phyloP scores from a whole-genome alignment of 208 protist species.

The Balamuthia mandrillaris region DNA sequence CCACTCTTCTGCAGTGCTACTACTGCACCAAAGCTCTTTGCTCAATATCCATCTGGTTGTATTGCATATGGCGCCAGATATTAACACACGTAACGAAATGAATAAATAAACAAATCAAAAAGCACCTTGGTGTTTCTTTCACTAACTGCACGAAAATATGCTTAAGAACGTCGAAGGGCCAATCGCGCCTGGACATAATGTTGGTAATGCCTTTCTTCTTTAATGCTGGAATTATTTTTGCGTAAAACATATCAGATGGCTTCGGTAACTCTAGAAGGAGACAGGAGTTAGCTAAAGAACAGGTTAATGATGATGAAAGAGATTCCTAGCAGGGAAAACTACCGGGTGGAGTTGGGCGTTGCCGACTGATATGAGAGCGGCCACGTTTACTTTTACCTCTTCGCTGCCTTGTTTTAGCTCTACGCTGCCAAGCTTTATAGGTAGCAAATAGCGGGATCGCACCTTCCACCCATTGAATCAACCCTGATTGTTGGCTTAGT shows the following conservation, averaged over 20 bases:
- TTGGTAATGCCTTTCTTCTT: conserved; percentile 36
- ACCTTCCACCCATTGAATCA: conserved; percentile 71
- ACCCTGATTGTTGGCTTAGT: conserved; percentile 46
- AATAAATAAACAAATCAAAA: too few species aligned
- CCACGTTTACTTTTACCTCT: not conserved
- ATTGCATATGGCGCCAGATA: too few species aligned
- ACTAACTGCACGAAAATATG: conserved; percentile 32
- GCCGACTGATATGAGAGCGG: not conserved
- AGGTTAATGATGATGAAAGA: not conserved
- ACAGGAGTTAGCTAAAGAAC: not conserved
- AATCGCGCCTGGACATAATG: conserved; percentile 40
- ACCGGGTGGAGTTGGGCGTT: not conserved
- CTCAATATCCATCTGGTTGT: not conserved
- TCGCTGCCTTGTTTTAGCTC: not conserved
- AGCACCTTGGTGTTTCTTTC: conserved; percentile 50
- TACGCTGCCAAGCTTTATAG: conserved; percentile 51
- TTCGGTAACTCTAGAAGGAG: not conserved
- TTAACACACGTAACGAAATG: too few species aligned
- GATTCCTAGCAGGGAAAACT: not conserved
- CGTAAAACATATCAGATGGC: conserved; percentile 53
- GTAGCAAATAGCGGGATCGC: conserved; percentile 53
- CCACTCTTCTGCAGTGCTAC: not conserved
- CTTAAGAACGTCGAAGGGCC: conserved; percentile 49
- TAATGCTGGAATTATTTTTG: conserved; percentile 39
- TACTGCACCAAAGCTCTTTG: conserved; percentile 14